phyloP scores from a whole-genome alignment of 2,329 filamentous ascomycete species.

The Rutstroemia sp. region DNA sequence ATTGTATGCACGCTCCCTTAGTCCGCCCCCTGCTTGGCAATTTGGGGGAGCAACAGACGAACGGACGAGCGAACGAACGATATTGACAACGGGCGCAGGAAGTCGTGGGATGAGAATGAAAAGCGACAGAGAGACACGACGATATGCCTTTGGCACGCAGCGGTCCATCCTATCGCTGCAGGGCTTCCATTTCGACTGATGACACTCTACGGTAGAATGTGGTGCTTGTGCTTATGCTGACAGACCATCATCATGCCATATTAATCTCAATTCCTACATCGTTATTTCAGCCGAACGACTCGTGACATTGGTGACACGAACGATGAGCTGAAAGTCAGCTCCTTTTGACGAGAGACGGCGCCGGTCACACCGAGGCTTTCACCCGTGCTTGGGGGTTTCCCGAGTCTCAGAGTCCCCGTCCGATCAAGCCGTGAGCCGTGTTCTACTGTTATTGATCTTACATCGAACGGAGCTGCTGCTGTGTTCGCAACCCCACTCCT shows the following conservation, averaged over 20 bases:
- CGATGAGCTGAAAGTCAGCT: constrained; percentile 5
- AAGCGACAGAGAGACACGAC: neutral
- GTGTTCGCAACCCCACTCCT: constrained; percentile 13
- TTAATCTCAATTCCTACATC: neutral
- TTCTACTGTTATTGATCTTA: constrained; percentile 1
- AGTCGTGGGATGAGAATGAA: neutral
- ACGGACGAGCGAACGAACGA: too few species aligned
- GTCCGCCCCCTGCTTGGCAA: neutral
- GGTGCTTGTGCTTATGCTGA: constrained; percentile 5
- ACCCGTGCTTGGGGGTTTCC: neutral
- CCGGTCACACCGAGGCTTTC: constrained; percentile 4
- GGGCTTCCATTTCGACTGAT: too few species aligned
- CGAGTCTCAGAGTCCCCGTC: constrained; percentile 1
- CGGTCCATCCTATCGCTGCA: too few species aligned
- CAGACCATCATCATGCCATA: neutral
- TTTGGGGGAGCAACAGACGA: neutral
- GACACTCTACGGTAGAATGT: neutral
- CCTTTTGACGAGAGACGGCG: constrained; percentile 2
- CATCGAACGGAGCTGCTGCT: neutral
- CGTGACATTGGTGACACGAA: constrained; percentile 8
- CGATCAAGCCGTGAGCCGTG: neutral
- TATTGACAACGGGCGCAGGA: neutral
- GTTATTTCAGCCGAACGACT: constrained; percentile 1
- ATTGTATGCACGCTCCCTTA: neutral
- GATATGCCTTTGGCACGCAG: neutral